Evolutionary conservation across 1,284 basidiomycete genomes (phyloP).

Genomic region (Ceratobasidium sp.): DNA sequence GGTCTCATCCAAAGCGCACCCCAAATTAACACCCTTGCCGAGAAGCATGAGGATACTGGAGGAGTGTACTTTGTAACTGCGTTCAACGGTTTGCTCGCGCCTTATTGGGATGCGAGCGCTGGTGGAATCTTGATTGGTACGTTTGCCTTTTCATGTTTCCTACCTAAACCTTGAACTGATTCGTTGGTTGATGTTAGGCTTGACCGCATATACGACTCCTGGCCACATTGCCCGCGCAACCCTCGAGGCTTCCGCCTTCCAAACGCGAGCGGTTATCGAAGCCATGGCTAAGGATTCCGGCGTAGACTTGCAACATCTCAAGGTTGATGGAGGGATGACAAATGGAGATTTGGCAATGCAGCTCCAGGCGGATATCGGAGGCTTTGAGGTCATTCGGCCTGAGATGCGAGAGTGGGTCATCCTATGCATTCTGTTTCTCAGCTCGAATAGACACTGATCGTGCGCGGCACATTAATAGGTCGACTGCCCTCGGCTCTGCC

Average conservation of each 20-base stretch:
- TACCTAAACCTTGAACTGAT: conserved; percentile 40
- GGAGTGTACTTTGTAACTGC: conserved; percentile 99
- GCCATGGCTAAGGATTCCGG: conserved; percentile 89
- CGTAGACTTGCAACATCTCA: conserved; percentile 79
- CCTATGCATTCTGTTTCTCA: conserved; percentile 20
- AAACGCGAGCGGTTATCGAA: conserved; percentile 94
- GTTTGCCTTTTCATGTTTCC: conserved; percentile 39
- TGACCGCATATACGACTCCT: conserved; percentile 93
- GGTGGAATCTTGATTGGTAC: conserved; percentile 83
- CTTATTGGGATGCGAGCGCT: conserved; percentile 92
- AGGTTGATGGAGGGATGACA: conserved; percentile 95
- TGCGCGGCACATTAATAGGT: conserved; percentile 59
- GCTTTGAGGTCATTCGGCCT: conserved; percentile 90
- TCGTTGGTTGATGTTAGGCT: conserved; percentile 57
- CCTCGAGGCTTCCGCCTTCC: conserved; percentile 89
- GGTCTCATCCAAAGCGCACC: conserved; percentile 80
- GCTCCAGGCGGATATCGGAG: conserved; percentile 91
- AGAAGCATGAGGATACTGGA: conserved; percentile 80
- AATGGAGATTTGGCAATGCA: conserved; percentile 92
- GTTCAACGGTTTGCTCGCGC: conserved; percentile 91
- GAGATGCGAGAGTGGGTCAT: conserved; percentile 91
- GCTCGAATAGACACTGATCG: conserved; percentile 26
- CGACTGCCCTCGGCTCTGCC: conserved; percentile 96
- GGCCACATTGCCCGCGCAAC: conserved; percentile 94
- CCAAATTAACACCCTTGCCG: conserved; percentile 89